Percentiles rank a stretch among this genome's conserved stretches.
Conservation (phyloP, 2,329 filamentous ascomycete species). For the Diaporthe destruens region DNA sequence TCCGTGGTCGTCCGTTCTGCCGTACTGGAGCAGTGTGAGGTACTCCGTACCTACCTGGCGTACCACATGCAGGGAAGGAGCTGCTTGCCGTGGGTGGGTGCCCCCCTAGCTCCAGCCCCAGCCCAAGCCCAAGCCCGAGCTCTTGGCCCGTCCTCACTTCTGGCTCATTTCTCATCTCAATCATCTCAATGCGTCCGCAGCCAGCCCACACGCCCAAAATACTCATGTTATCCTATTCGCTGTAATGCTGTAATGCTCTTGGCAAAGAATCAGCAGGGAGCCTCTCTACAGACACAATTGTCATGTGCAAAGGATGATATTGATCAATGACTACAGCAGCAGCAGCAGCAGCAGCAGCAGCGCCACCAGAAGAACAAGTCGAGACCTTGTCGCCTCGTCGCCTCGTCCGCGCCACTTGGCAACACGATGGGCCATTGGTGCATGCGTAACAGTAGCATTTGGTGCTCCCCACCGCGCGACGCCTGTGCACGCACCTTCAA, state of each 20-base stretch:
- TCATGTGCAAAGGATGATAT: background rate
- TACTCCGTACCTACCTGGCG: too few relatives aligned
- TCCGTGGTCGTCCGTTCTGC: too few relatives aligned
- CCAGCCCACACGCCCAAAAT: background rate
- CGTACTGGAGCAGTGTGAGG: too few relatives aligned
- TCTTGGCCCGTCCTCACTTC: background rate
- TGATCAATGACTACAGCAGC: background rate
- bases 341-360: background rate
- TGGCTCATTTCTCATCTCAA: constrained; percentile 22
- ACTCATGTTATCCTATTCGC: constrained; percentile 13
- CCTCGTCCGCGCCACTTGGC: too few relatives aligned
- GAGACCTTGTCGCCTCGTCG: too few relatives aligned
- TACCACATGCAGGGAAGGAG: background rate
- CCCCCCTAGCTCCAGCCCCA: background rate
- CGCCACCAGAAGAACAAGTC: too few relatives aligned
- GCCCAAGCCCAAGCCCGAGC: background rate
- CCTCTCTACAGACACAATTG: background rate
- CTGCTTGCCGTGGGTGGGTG: background rate
- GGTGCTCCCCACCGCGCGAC: background rate
- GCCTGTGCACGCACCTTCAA: constrained; percentile 6
- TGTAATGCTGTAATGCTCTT: too few relatives aligned
- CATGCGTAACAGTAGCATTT: constrained; percentile 17
- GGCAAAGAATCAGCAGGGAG: background rate
- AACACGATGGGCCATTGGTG: background rate
- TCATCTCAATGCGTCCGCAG: constrained; percentile 21